A percentile compares a stretch with the other conserved stretches of the same genome.
phyloP scores from a whole-genome alignment of 805 yeast genomes.

The Wickerhamiella australiensis region DNA sequence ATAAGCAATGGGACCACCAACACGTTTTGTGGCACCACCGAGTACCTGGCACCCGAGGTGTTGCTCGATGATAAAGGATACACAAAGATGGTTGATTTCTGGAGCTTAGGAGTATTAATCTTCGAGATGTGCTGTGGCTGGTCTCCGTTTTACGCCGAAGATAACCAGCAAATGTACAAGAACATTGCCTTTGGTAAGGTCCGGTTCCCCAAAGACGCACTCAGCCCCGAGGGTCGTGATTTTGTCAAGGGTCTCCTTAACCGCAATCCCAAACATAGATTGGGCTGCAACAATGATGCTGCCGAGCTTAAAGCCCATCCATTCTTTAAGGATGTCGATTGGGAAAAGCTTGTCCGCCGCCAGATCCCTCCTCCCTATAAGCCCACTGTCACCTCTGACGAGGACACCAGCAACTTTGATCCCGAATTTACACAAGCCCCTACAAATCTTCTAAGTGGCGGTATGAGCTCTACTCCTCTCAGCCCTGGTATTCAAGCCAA shows the following conservation, averaged over 20 bases:
- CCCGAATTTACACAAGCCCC: conserved; percentile 94
- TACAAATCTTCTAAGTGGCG: conserved; percentile 62
- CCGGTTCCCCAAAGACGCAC: conserved; percentile 89
- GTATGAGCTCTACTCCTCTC: conserved; percentile 52
- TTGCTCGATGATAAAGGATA: conserved; percentile 90
- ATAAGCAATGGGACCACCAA: conserved; percentile 71
- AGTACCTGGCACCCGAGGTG: conserved; percentile 94
- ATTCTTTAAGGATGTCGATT: conserved; percentile 81
- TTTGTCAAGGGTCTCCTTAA: conserved; percentile 91
- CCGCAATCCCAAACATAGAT: conserved; percentile 89
- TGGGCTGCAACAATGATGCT: conserved; percentile 87
- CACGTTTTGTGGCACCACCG: conserved; percentile 97
- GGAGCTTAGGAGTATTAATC: conserved; percentile 94
- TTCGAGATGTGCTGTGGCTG: conserved; percentile 99
- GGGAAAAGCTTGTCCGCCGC: conserved; percentile 67
- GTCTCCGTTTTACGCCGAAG: conserved; percentile 97
- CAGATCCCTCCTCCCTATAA: conserved; percentile 93
- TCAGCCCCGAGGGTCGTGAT: conserved; percentile 84
- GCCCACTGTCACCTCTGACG: conserved; percentile 81
- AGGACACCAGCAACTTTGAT: conserved; percentile 93
- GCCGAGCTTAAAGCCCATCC: conserved; percentile 86
- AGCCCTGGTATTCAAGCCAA: conserved; percentile 93
- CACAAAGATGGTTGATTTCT: conserved; percentile 97
- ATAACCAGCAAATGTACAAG: conserved; percentile 97
- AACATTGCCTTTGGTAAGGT: conserved; percentile 98